Percentiles rank a stretch among this genome's conserved stretches.
Evolutionary conservation across 1,139 yeast species (phyloP).

Genomic region (Candida dubliniensis): DNA sequence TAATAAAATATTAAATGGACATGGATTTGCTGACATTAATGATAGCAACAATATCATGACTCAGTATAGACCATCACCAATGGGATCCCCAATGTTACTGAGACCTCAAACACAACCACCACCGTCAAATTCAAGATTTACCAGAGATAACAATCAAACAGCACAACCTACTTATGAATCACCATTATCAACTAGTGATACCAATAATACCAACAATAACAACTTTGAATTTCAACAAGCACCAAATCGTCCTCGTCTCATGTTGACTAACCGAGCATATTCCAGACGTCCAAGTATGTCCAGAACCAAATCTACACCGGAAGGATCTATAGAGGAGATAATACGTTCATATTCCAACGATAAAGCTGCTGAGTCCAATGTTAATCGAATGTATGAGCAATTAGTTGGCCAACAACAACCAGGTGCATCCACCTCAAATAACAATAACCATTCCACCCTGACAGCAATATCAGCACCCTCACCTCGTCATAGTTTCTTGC

Average conservation of each 20-base stretch:
- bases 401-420: conserved; percentile 27
- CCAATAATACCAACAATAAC: conserved; percentile 1
- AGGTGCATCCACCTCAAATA: conserved; percentile 16
- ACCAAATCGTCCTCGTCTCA: conserved; percentile 36
- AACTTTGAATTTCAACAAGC: conserved; percentile 17
- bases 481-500: conserved; percentile 33
- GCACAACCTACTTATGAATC: conserved; percentile 3
- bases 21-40: conserved; percentile 13
- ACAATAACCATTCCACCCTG: too few relatives aligned
- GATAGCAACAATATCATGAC: conserved; percentile 8
- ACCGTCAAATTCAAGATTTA: conserved; percentile 5
- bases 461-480: conserved; percentile 14
- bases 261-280: conserved; percentile 46
- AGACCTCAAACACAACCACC: conserved; percentile 10
- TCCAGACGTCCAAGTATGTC: conserved; percentile 17
- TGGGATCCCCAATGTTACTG: conserved; percentile 8
- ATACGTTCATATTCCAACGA: conserved; percentile 27
- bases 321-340: conserved; percentile 37
- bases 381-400: conserved; percentile 35
- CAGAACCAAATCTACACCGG: conserved; percentile 15
- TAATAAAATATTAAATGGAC: conserved; percentile 47
- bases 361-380: conserved; percentile 16
- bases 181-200: conserved; percentile 16
- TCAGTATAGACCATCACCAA: conserved; percentile 7
- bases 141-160: background rate